phyloP scores from a whole-genome alignment of 176 grass and related monocot genomes.

The Eleusine coracana region DNA sequence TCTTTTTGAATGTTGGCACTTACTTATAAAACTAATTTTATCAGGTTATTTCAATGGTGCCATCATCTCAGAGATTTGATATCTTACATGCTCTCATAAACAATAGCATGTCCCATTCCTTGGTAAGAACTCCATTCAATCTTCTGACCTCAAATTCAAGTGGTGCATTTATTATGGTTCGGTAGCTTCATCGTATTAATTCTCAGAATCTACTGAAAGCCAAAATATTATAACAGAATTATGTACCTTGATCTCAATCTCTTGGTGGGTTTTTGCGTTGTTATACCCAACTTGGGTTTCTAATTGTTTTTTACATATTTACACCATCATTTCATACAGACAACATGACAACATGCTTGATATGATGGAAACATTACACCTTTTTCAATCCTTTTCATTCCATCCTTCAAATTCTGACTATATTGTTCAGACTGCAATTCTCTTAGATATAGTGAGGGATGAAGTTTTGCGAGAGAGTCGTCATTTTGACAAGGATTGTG shows the following conservation, averaged over 20 bases:
- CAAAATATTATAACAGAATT: background rate
- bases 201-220: constrained; percentile 18
- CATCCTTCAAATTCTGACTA: constrained; percentile 24
- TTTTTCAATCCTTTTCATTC: background rate
- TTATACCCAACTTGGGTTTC: too few relatives aligned
- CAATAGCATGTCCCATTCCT: constrained; percentile 65
- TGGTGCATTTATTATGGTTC: too few relatives aligned
- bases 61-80: constrained; percentile 70
- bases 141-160: constrained; percentile 23
- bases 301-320: background rate
- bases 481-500: constrained; percentile 31
- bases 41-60: constrained; percentile 78
- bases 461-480: constrained; percentile 52
- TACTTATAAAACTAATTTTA: constrained; percentile 34
- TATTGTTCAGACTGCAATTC: constrained; percentile 74
- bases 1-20: constrained; percentile 19
- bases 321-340: background rate
- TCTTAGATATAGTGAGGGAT: constrained; percentile 75
- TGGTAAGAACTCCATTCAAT: constrained; percentile 54
- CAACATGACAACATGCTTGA: background rate
- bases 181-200: background rate
- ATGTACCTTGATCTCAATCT: background rate
- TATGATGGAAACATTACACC: background rate
- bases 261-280: background rate
- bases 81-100: constrained; percentile 67